Conservation (phyloP, 192 early-diverging fungal genomes). For the Diversispora eburnea region DNA sequence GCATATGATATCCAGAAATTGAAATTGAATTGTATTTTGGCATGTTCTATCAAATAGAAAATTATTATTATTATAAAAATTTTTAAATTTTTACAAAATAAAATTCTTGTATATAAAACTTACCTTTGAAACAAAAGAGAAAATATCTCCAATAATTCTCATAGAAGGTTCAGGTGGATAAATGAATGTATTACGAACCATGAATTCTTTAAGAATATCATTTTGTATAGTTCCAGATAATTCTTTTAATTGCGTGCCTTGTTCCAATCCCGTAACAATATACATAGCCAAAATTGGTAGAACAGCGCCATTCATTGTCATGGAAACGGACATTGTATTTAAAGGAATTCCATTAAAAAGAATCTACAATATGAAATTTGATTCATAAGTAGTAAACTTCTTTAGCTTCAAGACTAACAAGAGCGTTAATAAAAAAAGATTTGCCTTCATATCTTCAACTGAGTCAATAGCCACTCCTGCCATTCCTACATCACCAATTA, state of each 20-base stretch:
- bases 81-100: not conserved
- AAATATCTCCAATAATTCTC: conserved; percentile 88
- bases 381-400: not conserved
- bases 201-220: conserved; percentile 91
- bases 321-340: conserved; percentile 87
- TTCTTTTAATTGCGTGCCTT: conserved; percentile 75
- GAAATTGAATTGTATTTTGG: conserved; percentile 94
- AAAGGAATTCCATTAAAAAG: conserved; percentile 86
- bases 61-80: not conserved
- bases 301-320: conserved; percentile 96
- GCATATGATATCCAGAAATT: conserved; percentile 93
- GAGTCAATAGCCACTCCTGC: conserved; percentile 91
- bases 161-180: conserved; percentile 90
- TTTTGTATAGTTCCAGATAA: conserved; percentile 88
- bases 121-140: conserved; percentile 76
- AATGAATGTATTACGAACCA: conserved; percentile 93
- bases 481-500: conserved; percentile 89
- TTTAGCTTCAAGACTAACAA: not conserved
- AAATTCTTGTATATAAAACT: not conserved
- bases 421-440: not conserved
- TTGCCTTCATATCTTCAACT: conserved; percentile 84
- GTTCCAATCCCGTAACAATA: conserved; percentile 83
- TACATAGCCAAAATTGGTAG: conserved; percentile 88
- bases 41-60: conserved; percentile 57
- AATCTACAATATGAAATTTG: conserved; percentile 39